These are phyloP conservation scores for Acacia acuminata DNA, from an alignment of 306 rosid species.

Conservation along the genomic window DNA sequence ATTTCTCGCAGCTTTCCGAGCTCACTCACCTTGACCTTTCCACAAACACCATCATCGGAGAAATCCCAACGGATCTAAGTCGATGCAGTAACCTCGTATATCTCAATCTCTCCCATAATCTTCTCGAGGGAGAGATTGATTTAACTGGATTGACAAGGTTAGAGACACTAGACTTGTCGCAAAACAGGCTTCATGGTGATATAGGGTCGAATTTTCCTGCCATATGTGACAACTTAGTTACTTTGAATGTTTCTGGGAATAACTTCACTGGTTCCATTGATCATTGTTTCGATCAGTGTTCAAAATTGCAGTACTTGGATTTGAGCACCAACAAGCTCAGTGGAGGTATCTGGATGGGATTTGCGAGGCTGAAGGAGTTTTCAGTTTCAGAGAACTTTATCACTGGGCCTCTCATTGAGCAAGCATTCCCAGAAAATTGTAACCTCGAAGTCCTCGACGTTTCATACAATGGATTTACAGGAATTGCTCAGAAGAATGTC, in stretches of 20 bases:
- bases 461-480: constrained; percentile 56
- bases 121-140: constrained; percentile 50
- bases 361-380: constrained; percentile 56
- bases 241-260: constrained; percentile 61
- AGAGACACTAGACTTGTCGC: constrained; percentile 62
- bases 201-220: constrained; percentile 58
- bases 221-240: constrained; percentile 60
- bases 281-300: constrained; percentile 57
- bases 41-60: constrained; percentile 57
- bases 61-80: constrained; percentile 57
- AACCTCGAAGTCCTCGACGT: constrained; percentile 59
- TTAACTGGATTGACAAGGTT: constrained; percentile 58
- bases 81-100: constrained; percentile 51
- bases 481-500: constrained; percentile 55
- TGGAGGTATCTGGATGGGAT: constrained; percentile 66
- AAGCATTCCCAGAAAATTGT: constrained; percentile 52
- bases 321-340: constrained; percentile 60
- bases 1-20: constrained; percentile 65
- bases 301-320: constrained; percentile 66
- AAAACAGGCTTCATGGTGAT: constrained; percentile 59
- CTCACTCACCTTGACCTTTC: constrained; percentile 76
- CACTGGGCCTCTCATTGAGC: constrained; percentile 46
- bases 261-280: constrained; percentile 59
- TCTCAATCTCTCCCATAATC: constrained; percentile 78
- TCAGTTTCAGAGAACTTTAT: constrained; percentile 67